A percentile compares a stretch with the other conserved stretches of the same genome.
Evolutionary conservation across 2,329 filamentous ascomycete species (phyloP).

Genomic region (Xylaria hypoxylon): DNA sequence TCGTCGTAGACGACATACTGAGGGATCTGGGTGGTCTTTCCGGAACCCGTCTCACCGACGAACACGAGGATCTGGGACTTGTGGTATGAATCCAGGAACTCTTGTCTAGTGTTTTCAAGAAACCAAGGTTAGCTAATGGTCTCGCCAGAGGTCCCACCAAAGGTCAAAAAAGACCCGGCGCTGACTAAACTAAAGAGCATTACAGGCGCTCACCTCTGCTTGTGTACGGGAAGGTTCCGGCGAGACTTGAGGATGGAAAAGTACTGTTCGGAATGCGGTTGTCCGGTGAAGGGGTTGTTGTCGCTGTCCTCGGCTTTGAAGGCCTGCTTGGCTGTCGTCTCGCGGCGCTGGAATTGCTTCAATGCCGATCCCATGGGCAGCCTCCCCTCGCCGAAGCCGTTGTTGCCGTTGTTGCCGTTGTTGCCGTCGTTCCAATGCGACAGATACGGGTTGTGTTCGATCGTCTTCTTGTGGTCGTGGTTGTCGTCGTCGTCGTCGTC

Average conservation of each 20-base stretch:
- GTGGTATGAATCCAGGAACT: constrained; percentile 94
- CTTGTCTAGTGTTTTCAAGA: constrained; percentile 68
- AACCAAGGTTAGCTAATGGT: constrained; percentile 1
- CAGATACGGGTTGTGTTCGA: constrained; percentile 83
- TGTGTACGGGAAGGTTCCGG: constrained; percentile 88
- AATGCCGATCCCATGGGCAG: constrained; percentile 62
- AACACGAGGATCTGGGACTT: constrained; percentile 96
- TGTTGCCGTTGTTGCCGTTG: constrained; percentile 61
- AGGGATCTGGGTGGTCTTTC: constrained; percentile 98
- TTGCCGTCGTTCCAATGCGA: constrained; percentile 78
- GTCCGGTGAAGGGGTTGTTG: constrained; percentile 85
- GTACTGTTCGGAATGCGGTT: constrained; percentile 83
- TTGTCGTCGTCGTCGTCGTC: constrained; percentile 11
- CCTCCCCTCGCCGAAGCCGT: constrained; percentile 52
- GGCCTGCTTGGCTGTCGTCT: constrained; percentile 82
- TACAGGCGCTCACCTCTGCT: constrained; percentile 76
- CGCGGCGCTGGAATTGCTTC: constrained; percentile 77
- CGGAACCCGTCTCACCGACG: constrained; percentile 98
- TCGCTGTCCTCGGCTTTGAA: constrained; percentile 81
- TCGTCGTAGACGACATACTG: constrained; percentile 99
- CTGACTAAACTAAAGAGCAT: background rate
- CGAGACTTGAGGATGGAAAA: constrained; percentile 88
- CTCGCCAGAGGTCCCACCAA: background rate
- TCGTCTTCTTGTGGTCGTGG: constrained; percentile 20
- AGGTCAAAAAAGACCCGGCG: too few relatives aligned